A percentile compares a stretch with the other conserved stretches of the same genome.
These are phyloP conservation scores for Adansonia madagascariensis DNA, from an alignment of 441 rosid species.

Conservation along the genomic window DNA sequence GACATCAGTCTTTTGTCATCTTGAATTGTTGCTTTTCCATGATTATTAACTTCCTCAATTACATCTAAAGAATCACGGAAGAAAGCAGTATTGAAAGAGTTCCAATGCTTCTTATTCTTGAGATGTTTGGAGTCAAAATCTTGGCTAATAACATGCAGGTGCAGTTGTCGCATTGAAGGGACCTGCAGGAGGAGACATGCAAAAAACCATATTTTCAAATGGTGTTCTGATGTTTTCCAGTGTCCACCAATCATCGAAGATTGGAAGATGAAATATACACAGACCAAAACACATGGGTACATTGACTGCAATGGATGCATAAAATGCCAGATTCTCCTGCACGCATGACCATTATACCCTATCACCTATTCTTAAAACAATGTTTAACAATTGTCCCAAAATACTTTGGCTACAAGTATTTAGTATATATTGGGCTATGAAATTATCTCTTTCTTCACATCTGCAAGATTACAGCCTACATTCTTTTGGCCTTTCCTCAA, in stretches of 20 bases:
- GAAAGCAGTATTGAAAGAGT: conserved; percentile 77
- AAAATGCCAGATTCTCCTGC: background rate
- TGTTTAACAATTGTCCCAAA: background rate
- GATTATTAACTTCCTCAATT: conserved; percentile 61
- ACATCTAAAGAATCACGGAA: conserved; percentile 85
- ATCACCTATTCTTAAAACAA: background rate
- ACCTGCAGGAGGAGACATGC: conserved; percentile 44
- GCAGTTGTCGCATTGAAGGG: conserved; percentile 89
- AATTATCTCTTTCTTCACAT: background rate
- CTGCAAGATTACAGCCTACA: background rate
- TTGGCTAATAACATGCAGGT: conserved; percentile 94
- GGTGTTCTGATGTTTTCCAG: background rate
- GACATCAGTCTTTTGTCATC: conserved; percentile 53
- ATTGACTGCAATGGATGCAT: background rate
- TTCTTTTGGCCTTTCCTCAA: background rate
- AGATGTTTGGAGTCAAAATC: conserved; percentile 78
- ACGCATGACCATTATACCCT: background rate
- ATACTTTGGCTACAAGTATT: background rate
- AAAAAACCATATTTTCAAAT: conserved; percentile 13
- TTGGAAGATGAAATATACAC: background rate
- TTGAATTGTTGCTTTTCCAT: conserved; percentile 56
- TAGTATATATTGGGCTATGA: background rate
- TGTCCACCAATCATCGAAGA: background rate
- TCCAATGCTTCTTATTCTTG: conserved; percentile 95
- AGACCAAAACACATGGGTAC: background rate